These are phyloP conservation scores for Paramecium biaurelia DNA, from an alignment of 73 alveolate species.

Conservation along the genomic window DNA sequence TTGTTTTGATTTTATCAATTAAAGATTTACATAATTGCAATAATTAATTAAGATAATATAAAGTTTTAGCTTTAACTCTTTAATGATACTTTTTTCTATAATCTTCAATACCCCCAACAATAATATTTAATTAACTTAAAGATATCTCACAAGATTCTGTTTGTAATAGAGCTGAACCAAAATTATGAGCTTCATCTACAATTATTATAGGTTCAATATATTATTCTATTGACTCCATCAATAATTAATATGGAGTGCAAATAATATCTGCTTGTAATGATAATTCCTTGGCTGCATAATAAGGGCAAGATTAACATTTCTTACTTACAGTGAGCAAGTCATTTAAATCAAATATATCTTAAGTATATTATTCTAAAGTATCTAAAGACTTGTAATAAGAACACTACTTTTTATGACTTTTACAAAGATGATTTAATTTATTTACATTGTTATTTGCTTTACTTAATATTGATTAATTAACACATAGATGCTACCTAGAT, in stretches of 20 bases:
- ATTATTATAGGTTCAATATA: not conserved
- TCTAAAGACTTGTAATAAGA: not conserved
- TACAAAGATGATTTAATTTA: constrained; percentile 30
- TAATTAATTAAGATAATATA: not conserved
- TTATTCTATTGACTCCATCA: not conserved
- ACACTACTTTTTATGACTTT: not conserved
- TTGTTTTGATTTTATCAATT: not conserved
- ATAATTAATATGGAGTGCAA: constrained; percentile 6
- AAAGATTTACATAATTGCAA: not conserved
- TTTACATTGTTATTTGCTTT: not conserved
- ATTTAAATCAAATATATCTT: constrained; percentile 68
- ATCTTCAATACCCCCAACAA: not conserved
- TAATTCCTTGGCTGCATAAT: constrained; percentile 64
- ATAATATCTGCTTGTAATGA: not conserved
- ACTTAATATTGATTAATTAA: not conserved
- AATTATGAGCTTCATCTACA: constrained; percentile 38
- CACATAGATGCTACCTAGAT: not conserved
- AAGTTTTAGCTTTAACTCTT: constrained; percentile 17
- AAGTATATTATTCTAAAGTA: constrained; percentile 38
- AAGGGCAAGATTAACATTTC: constrained; percentile 68
- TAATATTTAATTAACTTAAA: not conserved
- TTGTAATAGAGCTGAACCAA: not conserved
- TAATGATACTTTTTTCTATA: constrained; percentile 25
- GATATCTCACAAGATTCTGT: not conserved
- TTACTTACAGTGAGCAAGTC: constrained; percentile 66